Evolutionary conservation across 2,329 filamentous ascomycete genomes (phyloP).

Genomic region (Fusarium poae): DNA sequence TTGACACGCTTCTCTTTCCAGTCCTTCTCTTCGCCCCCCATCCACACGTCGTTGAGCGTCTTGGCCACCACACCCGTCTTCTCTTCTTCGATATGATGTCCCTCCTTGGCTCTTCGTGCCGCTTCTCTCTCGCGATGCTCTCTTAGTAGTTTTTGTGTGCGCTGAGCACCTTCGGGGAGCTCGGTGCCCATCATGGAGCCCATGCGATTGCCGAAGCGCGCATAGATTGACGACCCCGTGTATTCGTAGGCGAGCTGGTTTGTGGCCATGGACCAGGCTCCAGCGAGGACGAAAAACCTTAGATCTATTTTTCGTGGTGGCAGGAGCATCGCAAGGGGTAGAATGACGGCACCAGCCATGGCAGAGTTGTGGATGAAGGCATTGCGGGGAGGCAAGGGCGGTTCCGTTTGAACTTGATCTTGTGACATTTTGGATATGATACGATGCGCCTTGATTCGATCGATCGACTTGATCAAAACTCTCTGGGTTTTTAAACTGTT

Average conservation of each 20-base stretch:
- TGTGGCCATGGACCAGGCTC: conserved; percentile 64
- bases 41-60: conserved; percentile 66
- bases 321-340: conserved; percentile 62
- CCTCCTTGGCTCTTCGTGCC: conserved; percentile 44
- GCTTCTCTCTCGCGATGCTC: conserved; percentile 60
- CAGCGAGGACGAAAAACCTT: conserved; percentile 64
- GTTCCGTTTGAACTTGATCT: conserved; percentile 42
- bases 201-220: conserved; percentile 61
- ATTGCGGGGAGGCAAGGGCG: conserved; percentile 53
- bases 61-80: conserved; percentile 51
- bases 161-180: conserved; percentile 68
- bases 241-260: conserved; percentile 70
- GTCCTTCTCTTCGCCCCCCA: conserved; percentile 67
- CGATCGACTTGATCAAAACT: neutral
- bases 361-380: conserved; percentile 62
- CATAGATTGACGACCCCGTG: conserved; percentile 65
- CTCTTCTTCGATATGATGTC: conserved; percentile 45
- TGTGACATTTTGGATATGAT: conserved; percentile 48
- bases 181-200: conserved; percentile 62
- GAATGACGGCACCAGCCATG: conserved; percentile 62
- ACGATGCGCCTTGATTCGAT: neutral
- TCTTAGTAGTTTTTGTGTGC: conserved; percentile 61
- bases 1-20: conserved; percentile 67
- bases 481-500: neutral
- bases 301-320: conserved; percentile 66